phyloP scores from a whole-genome alignment of 2,329 filamentous ascomycete genomes.

The Mariannaea elegans region DNA sequence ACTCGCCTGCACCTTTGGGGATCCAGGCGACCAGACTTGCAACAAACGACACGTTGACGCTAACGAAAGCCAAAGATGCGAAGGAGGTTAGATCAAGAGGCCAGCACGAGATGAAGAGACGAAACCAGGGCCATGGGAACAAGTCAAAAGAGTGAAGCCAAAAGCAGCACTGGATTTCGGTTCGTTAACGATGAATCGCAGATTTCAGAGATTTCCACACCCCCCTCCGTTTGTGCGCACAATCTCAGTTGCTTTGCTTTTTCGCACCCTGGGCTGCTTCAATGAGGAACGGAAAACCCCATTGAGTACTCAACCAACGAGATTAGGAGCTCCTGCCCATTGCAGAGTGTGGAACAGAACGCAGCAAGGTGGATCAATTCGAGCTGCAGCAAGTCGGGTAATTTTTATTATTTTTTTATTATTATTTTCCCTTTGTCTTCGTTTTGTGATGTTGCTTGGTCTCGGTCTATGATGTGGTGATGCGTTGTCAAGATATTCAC shows the following conservation, averaged over 20 bases:
- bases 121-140: not conserved
- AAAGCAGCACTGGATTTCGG: constrained; percentile 48
- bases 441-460: constrained; percentile 4
- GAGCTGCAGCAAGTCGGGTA: constrained; percentile 43
- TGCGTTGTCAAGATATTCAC: constrained; percentile 60
- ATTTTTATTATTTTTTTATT: constrained; percentile 22
- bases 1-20: constrained; percentile 23
- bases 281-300: constrained; percentile 27
- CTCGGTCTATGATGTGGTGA: constrained; percentile 48
- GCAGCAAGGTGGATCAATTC: constrained; percentile 43
- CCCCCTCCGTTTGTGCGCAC: constrained; percentile 17
- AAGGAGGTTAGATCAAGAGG: constrained; percentile 5
- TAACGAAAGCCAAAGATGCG: constrained; percentile 38
- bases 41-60: constrained; percentile 44
- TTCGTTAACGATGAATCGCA: constrained; percentile 4
- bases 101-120: constrained; percentile 1
- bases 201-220: constrained; percentile 28
- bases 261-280: constrained; percentile 27
- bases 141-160: constrained; percentile 25
- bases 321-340: constrained; percentile 31
- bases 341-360: constrained; percentile 32
- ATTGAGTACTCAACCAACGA: constrained; percentile 20
- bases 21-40: constrained; percentile 29
- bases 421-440: not conserved
- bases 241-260: constrained; percentile 36